These are phyloP conservation scores for button mushroom (Agaricus bisporus) DNA, from an alignment of 768 basidiomycete species.

Conservation along the genomic window DNA sequence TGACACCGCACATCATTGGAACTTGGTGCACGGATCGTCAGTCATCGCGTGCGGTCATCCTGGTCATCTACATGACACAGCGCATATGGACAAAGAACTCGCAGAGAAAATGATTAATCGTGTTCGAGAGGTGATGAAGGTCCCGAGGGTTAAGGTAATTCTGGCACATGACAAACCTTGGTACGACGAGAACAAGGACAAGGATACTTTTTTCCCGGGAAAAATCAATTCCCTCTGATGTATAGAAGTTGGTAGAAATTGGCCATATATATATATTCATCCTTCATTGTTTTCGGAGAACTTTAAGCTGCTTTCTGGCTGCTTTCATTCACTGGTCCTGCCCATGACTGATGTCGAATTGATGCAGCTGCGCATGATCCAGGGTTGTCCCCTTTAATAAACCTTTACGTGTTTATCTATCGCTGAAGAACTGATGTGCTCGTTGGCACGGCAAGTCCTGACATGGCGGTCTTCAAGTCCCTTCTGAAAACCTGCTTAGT, in stretches of 20 bases:
- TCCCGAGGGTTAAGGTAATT: conserved; percentile 37
- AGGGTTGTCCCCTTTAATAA: too few relatives aligned
- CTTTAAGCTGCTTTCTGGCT: not conserved
- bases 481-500: too few relatives aligned
- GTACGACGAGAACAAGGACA: conserved; percentile 41
- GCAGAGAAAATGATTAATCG: conserved; percentile 37
- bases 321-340: too few relatives aligned
- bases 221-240: conserved; percentile 21
- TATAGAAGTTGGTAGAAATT: not conserved
- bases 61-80: conserved; percentile 27
- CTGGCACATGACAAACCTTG: conserved; percentile 50
- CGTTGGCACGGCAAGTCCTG: too few relatives aligned
- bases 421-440: too few relatives aligned
- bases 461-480: too few relatives aligned
- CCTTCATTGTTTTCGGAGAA: not conserved
- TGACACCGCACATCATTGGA: conserved; percentile 52
- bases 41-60: conserved; percentile 28
- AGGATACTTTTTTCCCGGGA: conserved; percentile 36
- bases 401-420: too few relatives aligned
- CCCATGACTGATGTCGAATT: too few relatives aligned
- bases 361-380: too few relatives aligned
- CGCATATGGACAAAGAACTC: conserved; percentile 35
- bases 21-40: conserved; percentile 39
- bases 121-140: conserved; percentile 30
- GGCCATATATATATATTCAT: not conserved